Conservation (phyloP, 2,329 filamentous ascomycete species). For the Aureobasidium namibiae region DNA sequence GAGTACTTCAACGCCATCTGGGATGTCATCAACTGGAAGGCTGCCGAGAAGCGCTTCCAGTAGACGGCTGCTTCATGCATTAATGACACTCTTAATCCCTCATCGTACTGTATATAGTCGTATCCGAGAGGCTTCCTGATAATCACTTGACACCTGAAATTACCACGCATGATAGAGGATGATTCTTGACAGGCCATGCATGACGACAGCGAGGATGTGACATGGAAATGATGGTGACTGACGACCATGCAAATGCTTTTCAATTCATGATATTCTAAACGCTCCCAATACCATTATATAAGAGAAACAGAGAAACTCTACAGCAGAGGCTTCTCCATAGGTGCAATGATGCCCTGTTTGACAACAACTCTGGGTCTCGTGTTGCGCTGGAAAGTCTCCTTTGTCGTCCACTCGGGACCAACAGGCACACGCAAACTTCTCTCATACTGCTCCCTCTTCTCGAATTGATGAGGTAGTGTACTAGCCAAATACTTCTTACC, state of each 20-base stretch:
- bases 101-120: constrained; percentile 5
- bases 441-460: constrained; percentile 83
- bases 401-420: constrained; percentile 94
- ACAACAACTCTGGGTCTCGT: constrained; percentile 85
- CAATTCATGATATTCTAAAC: constrained; percentile 30
- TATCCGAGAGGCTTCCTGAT: neutral
- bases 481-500: constrained; percentile 82
- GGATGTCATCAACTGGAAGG: constrained; percentile 95
- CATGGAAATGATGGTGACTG: too few relatives aligned
- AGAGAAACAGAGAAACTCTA: constrained; percentile 20
- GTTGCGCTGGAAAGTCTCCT: constrained; percentile 80
- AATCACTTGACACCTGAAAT: too few relatives aligned
- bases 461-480: constrained; percentile 80
- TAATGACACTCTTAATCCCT: constrained; percentile 2
- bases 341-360: constrained; percentile 82
- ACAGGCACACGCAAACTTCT: constrained; percentile 76
- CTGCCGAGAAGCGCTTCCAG: constrained; percentile 67
- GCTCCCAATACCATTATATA: neutral
- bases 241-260: constrained; percentile 55
- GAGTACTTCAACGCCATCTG: constrained; percentile 92
- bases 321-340: constrained; percentile 69
- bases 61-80: constrained; percentile 22
- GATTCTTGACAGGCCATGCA: too few relatives aligned
- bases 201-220: neutral
- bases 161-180: too few relatives aligned